Percentiles rank a stretch among this genome's conserved stretches.
Conservation (phyloP, 1,284 basidiomycete species). For the Puccinia hordei region DNA sequence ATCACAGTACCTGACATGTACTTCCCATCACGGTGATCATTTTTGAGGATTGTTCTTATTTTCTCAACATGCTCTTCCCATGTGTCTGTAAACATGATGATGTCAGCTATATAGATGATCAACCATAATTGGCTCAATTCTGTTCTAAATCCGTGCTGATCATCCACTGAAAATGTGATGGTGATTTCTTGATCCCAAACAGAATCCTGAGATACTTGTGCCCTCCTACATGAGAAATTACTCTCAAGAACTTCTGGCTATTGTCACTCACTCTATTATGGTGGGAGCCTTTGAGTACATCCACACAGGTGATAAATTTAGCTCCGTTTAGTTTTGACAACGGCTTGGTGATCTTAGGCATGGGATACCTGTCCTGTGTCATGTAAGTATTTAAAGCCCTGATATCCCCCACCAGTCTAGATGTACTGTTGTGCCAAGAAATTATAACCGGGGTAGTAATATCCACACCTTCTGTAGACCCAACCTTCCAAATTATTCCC, state of each 20-base stretch:
- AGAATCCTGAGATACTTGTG: conserved; percentile 5
- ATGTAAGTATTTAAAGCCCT: too few relatives aligned
- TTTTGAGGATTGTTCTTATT: too few relatives aligned
- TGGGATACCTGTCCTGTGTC: too few relatives aligned
- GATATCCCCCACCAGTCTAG: too few relatives aligned
- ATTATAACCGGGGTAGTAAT: conserved; percentile 13
- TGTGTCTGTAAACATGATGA: neutral
- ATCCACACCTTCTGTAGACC: neutral
- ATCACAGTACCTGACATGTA: too few relatives aligned
- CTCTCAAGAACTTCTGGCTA: neutral
- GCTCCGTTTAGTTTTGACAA: neutral
- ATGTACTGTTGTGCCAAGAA: neutral
- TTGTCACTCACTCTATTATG: neutral
- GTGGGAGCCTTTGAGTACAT: conserved; percentile 25
- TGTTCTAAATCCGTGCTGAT: neutral
- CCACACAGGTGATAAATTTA: neutral
- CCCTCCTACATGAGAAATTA: neutral
- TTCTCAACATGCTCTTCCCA: neutral
- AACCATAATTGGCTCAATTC: neutral
- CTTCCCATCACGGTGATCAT: too few relatives aligned
- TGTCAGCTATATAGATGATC: conserved; percentile 1
- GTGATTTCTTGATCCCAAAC: conserved; percentile 2
- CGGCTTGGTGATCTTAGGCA: too few relatives aligned
- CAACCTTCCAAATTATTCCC: conserved; percentile 10
- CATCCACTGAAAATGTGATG: conserved; percentile 1